These are phyloP conservation scores for Monosporozyma unispora DNA, from an alignment of 805 yeast species.

Conservation along the genomic window DNA sequence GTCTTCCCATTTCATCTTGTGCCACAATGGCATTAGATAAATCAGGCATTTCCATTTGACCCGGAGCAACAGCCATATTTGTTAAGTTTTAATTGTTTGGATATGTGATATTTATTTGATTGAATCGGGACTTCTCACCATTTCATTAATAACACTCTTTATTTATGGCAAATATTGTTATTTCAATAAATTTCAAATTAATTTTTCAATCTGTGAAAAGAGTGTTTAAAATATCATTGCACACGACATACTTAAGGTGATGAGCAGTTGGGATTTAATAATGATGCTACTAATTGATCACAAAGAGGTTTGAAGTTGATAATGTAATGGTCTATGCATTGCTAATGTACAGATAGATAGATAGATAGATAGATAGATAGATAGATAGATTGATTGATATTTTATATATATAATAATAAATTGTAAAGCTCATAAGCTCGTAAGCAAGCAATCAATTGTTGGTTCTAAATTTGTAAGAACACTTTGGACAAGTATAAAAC, in stretches of 20 bases:
- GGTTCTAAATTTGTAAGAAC: conserved; percentile 91
- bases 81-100: background rate
- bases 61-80: conserved; percentile 7
- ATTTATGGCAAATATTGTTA: background rate
- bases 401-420: too few species aligned
- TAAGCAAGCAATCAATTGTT: conserved; percentile 51
- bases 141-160: background rate
- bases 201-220: background rate
- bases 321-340: background rate
- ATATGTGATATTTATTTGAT: background rate
- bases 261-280: background rate
- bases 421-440: too few species aligned
- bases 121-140: too few species aligned
- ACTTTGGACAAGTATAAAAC: conserved; percentile 87
- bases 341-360: background rate
- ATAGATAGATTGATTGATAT: background rate
- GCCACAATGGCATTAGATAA: conserved; percentile 97
- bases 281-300: background rate
- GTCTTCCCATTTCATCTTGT: conserved; percentile 98
- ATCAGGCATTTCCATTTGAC: conserved; percentile 60
- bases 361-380: background rate
- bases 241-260: background rate
- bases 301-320: too few species aligned
- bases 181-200: background rate
- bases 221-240: background rate